Percentiles rank a stretch among this genome's conserved stretches.
Conservation (phyloP, 106 monocot species). For the Iris macrosiphon region DNA sequence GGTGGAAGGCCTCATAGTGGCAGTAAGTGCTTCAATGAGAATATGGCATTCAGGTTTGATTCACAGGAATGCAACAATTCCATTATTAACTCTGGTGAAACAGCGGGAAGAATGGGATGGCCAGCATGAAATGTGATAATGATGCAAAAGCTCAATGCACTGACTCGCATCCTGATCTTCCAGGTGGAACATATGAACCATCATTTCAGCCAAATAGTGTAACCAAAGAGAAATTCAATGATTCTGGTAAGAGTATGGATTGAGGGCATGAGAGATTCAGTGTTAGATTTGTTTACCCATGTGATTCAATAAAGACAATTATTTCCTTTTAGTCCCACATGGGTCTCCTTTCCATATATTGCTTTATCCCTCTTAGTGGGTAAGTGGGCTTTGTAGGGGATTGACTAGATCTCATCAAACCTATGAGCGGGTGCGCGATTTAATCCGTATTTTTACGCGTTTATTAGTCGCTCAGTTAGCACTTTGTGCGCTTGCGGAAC, state of each 20-base stretch:
- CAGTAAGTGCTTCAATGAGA: slow-evolving; percentile 3
- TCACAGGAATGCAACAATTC: slow-evolving; percentile 10
- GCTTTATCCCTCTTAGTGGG: too few species aligned
- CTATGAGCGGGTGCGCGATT: too few species aligned
- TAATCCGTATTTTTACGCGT: too few species aligned
- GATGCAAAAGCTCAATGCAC: slow-evolving; percentile 16
- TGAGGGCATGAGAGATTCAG: too few species aligned
- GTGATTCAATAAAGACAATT: too few species aligned
- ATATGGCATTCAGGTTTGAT: slow-evolving; percentile 10
- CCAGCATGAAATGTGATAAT: slow-evolving; percentile 14
- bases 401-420: too few species aligned
- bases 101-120: slow-evolving; percentile 19
- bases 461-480: too few species aligned
- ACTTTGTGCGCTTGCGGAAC: too few species aligned
- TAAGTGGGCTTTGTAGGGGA: too few species aligned
- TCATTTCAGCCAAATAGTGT: slow-evolving; percentile 15
- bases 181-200: slow-evolving; percentile 18
- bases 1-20: slow-evolving; percentile 4
- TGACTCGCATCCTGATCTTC: slow-evolving; percentile 17
- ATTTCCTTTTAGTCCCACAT: too few species aligned
- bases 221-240: slow-evolving; percentile 11
- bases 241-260: slow-evolving; percentile 4
- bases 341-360: too few species aligned
- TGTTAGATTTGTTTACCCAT: too few species aligned
- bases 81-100: slow-evolving; percentile 8